A percentile compares a stretch with the other conserved stretches of the same genome.
Evolutionary conservation across 257 asterid genomes (phyloP).

Genomic region (Cynanchum wilfordii): DNA sequence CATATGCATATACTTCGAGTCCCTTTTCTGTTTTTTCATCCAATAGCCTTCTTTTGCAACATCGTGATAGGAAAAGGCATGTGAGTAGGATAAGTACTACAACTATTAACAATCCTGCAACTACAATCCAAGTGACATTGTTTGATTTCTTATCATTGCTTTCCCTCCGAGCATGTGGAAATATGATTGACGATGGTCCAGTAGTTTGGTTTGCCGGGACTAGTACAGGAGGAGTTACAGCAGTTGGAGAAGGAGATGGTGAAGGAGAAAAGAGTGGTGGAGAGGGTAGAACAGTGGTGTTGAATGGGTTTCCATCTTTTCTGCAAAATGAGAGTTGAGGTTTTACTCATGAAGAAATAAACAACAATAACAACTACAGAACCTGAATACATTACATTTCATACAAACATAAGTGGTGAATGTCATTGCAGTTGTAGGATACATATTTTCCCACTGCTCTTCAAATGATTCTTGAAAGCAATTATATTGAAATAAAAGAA

Average conservation of each 20-base stretch:
- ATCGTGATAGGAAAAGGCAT: conserved; percentile 41
- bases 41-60: conserved; percentile 36
- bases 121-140: conserved; percentile 39
- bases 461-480: not conserved
- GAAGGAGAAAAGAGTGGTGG: conserved; percentile 56
- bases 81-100: conserved; percentile 38
- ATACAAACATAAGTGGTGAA: not conserved
- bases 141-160: conserved; percentile 28
- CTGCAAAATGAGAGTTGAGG: conserved; percentile 34
- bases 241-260: conserved; percentile 39
- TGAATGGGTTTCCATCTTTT: conserved; percentile 82
- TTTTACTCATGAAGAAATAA: not conserved
- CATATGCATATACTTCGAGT: conserved; percentile 27
- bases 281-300: conserved; percentile 68
- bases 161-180: conserved; percentile 30
- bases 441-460: not conserved
- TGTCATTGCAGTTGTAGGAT: not conserved
- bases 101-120: conserved; percentile 45
- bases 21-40: conserved; percentile 26
- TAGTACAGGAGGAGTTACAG: conserved; percentile 44
- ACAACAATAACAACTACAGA: not conserved
- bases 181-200: conserved; percentile 36
- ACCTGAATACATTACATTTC: not conserved
- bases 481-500: not conserved
- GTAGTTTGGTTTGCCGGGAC: conserved; percentile 26